Conservation (phyloP, 2,329 filamentous ascomycete species). For the Chaetomiaceae sp. region DNA sequence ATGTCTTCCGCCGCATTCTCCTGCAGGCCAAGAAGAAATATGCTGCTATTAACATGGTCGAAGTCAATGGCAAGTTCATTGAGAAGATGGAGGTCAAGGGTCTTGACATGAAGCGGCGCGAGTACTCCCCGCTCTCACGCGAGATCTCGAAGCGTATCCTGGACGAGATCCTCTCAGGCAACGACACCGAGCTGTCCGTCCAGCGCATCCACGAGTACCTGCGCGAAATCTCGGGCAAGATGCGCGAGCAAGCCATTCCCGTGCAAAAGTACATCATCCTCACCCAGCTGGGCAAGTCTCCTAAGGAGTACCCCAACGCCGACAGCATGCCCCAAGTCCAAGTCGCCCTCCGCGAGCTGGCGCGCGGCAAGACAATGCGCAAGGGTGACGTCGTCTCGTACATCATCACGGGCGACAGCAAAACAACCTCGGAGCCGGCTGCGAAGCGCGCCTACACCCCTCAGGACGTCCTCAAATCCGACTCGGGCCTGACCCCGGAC, state of each 20-base stretch:
- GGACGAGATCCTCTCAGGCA: constrained; percentile 91
- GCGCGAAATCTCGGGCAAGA: constrained; percentile 74
- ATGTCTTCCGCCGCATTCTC: constrained; percentile 87
- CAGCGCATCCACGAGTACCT: constrained; percentile 92
- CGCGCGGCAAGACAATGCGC: constrained; percentile 80
- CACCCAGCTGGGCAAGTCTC: constrained; percentile 92
- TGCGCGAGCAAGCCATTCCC: constrained; percentile 74
- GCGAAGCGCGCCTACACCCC: constrained; percentile 87
- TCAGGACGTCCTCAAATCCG: constrained; percentile 75
- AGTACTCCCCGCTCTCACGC: constrained; percentile 93
- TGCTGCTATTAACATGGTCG: constrained; percentile 88
- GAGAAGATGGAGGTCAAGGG: constrained; percentile 98
- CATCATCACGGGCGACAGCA: constrained; percentile 75
- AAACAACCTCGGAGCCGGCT: constrained; percentile 58
- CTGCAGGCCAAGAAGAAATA: constrained; percentile 99
- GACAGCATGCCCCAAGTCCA: constrained; percentile 97
- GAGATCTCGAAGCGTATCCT: constrained; percentile 86
- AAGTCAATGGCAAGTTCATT: constrained; percentile 81
- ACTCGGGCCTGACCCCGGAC: constrained; percentile 74
- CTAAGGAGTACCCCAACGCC: constrained; percentile 88
- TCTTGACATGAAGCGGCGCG: constrained; percentile 94
- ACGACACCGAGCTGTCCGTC: constrained; percentile 83
- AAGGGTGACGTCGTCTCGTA: constrained; percentile 96
- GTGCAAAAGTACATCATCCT: constrained; percentile 93
- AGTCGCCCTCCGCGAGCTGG: constrained; percentile 83